Base-by-base conservation (phyloP, 495 filamentous ascomycete species). In the Rostrohypoxylon terebratum region DNA sequence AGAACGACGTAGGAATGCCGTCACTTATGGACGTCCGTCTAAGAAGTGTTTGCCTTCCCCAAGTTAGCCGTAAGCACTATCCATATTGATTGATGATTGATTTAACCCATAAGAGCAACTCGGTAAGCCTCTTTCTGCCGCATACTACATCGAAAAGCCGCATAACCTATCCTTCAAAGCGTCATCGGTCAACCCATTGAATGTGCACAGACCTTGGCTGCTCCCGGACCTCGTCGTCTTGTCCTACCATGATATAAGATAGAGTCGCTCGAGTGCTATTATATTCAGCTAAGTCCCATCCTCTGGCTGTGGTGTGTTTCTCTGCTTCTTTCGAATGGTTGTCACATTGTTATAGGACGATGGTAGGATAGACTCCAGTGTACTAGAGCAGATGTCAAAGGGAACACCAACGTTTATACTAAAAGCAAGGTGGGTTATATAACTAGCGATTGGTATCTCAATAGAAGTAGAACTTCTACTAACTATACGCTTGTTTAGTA, bases 191-290 rank as follows among this genome's bases (percentile, higher is more conserved):
- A 31, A 13, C 25, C 31, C 11, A 8, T 55, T 36, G 51, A 18
- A 55, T 55, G 51, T 55, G 51, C 51, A 55, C 51, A 31, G 51
- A 18, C 51, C 51, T 55, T 55, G 51, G 51, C 31, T 34, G 51
- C 51, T 55, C 51, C 16, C 51, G 51, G 51, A 55, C 51, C 51
- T 55, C 51, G 51, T 36, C 28, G 31, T 55, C 28, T 34, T 55
- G 16, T 55, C 28, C n/a, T 55, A 54, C 25, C 13, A 36, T 55
- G 51, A 28, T 36, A 11, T 8, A 20, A 31, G 51, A n/a, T 55
- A 31, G 14, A 31, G 36, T 55, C 6, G 14, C 31, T 55, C 3
- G 51, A 34, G 34, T n/a, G 51, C 14, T 55, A 16, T 55, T 33
- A 55, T 55, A 55, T 55, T 36, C 14, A n/a, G n/a, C 51, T n/a